Percentiles rank a stretch among this genome's conserved stretches.
phyloP scores from a whole-genome alignment of 306 rosid species.

The Cicer chorassanicum region DNA sequence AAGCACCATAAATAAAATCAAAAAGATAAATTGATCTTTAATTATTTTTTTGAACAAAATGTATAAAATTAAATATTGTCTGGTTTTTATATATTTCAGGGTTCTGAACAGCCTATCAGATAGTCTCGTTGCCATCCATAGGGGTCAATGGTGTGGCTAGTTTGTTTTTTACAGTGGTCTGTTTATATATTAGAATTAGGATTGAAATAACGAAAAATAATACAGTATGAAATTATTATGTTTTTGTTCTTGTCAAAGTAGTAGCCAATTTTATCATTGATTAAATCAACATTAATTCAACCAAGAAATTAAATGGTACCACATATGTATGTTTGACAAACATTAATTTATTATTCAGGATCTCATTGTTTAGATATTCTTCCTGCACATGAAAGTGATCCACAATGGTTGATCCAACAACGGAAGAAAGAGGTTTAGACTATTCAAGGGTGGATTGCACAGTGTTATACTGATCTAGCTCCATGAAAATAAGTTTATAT shows the following conservation, averaged over 20 bases:
- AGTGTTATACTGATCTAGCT: slow-evolving; percentile 51
- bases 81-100: slow-evolving; percentile 42
- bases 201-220: too few species aligned
- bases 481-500: too few species aligned
- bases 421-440: slow-evolving; percentile 49
- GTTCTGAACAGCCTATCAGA: slow-evolving; percentile 57
- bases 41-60: background rate
- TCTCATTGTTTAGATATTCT: slow-evolving; percentile 62
- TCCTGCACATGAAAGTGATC: slow-evolving; percentile 45
- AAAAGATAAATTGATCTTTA: background rate
- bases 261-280: too few species aligned
- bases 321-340: too few species aligned
- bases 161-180: too few species aligned
- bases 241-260: too few species aligned
- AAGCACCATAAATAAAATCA: slow-evolving; percentile 13
- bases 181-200: too few species aligned
- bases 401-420: slow-evolving; percentile 55
- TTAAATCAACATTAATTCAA: background rate
- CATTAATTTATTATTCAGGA: slow-evolving; percentile 47
- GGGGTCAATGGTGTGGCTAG: slow-evolving; percentile 56
- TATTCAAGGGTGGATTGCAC: slow-evolving; percentile 54
- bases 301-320: background rate
- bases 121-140: slow-evolving; percentile 52
- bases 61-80: background rate
- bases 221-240: too few species aligned